Evolutionary conservation across 2,329 filamentous ascomycete species (phyloP).

Genomic region (Penicillium freii): DNA sequence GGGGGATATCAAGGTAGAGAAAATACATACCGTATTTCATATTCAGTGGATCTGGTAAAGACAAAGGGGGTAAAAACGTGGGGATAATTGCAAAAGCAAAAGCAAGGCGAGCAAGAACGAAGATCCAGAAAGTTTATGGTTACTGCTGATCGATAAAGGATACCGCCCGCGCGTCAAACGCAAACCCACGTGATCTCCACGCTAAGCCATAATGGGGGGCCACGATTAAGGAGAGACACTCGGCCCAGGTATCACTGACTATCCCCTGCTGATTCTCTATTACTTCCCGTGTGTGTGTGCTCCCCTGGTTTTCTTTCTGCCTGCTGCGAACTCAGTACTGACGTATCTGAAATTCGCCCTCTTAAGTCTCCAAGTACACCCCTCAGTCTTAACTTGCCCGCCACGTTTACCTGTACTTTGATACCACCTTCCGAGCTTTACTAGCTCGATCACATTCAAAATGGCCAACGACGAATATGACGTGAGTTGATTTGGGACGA

Average conservation of each 20-base stretch:
- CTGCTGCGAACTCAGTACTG: background rate
- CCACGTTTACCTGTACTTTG: constrained; percentile 16
- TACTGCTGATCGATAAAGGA: constrained; percentile 4
- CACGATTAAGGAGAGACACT: constrained; percentile 23
- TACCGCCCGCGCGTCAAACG: constrained; percentile 6
- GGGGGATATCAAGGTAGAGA: background rate
- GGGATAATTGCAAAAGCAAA: background rate
- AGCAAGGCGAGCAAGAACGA: background rate
- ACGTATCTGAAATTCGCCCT: background rate
- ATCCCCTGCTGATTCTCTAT: constrained; percentile 21
- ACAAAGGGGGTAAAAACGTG: too few relatives aligned
- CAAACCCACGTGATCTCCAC: constrained; percentile 19
- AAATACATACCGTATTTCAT: background rate
- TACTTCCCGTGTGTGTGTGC: constrained; percentile 7
- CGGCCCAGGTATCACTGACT: constrained; percentile 19
- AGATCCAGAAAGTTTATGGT: background rate
- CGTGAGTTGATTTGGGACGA: constrained; percentile 60
- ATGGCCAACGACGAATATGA: constrained; percentile 99
- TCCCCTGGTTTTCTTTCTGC: constrained; percentile 1
- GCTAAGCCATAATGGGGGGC: constrained; percentile 10
- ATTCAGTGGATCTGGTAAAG: background rate
- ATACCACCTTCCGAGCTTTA: constrained; percentile 19
- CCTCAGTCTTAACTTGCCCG: background rate
- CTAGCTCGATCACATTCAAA: constrained; percentile 30
- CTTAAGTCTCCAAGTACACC: background rate